These are phyloP conservation scores for Alternaria tenuissima DNA, from an alignment of 2,329 filamentous ascomycete genomes.

Conservation along the genomic window DNA sequence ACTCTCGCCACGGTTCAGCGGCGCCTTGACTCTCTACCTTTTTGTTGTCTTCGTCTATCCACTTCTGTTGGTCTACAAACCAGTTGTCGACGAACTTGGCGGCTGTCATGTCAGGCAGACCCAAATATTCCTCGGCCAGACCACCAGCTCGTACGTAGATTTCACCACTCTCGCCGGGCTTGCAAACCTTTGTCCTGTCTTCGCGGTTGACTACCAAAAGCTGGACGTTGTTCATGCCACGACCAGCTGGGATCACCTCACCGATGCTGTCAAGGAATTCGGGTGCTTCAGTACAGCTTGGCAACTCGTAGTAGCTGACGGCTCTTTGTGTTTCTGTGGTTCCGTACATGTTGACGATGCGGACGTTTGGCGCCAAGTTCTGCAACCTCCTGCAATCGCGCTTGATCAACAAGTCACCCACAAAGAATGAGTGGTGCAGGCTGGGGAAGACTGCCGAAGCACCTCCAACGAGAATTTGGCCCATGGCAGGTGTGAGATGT, in stretches of 20 bases:
- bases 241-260: constrained; percentile 83
- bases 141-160: constrained; percentile 84
- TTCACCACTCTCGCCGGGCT: constrained; percentile 83
- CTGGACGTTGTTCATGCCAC: constrained; percentile 89
- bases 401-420: constrained; percentile 88
- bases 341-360: constrained; percentile 87
- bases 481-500: constrained; percentile 96
- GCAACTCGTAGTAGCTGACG: constrained; percentile 84
- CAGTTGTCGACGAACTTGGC: constrained; percentile 85
- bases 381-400: constrained; percentile 81
- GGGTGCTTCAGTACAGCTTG: constrained; percentile 70
- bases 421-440: constrained; percentile 84
- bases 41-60: constrained; percentile 70
- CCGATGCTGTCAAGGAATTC: constrained; percentile 69
- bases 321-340: constrained; percentile 85
- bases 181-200: constrained; percentile 73
- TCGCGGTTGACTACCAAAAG: constrained; percentile 80
- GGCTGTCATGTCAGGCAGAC: constrained; percentile 66
- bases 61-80: constrained; percentile 79
- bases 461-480: constrained; percentile 89
- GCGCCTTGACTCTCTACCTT: constrained; percentile 56
- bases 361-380: constrained; percentile 75
- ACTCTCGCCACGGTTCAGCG: constrained; percentile 77
- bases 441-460: constrained; percentile 78
- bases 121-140: constrained; percentile 81